Evolutionary conservation across 1,284 basidiomycete species (phyloP), one percentile per base, ranked within the genome.

Genomic region (Sparassis latifolia): DNA sequence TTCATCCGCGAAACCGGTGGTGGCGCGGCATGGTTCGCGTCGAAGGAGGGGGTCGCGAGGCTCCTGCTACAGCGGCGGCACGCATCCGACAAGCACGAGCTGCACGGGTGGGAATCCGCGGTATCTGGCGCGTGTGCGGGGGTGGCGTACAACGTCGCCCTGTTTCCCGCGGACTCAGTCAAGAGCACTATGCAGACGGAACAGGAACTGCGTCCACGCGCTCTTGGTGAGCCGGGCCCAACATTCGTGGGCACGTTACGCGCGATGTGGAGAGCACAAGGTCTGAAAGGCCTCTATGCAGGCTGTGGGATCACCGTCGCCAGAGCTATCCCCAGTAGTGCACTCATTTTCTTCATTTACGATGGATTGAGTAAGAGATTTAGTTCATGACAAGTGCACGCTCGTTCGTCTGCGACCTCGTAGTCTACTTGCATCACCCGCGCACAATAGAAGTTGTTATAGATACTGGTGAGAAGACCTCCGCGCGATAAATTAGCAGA

Each of bases 181-280:
- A 99, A 99, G 74, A 92, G 88, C 58, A 81, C 92, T 42, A 91
- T 99, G 68, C 96, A 98, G 75, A 98, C 96, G 0, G 88, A 88
- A 66, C 88, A 89, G 48, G 95, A 97, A 70, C 75, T 97, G 55
- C 75, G 84, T 6, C 84, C 86, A 2, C 62, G 69, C 33, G 55
- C 62, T 27, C 52, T 65, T 42, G 67, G 71, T 32, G 65, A 62
- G 52, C 53, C 69, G 53, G 54, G 66, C 20, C 62, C 77, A 40
- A 76, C 84, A 5, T 97, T 97, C 62, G 64, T 80, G 44, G 74
- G 77, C 39, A 90, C 86, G n/a, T 82, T 84, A 27, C 74, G 67
- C 57, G 80, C 82, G 57, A 86, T 98, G 73, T 97, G 89, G 62
- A 69, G 60, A 32, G 80, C 78, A 10, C 81, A 90, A 62, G 96